Evolutionary conservation across 2,329 filamentous ascomycete species (phyloP).

Genomic region (Davidsoniella australis): DNA sequence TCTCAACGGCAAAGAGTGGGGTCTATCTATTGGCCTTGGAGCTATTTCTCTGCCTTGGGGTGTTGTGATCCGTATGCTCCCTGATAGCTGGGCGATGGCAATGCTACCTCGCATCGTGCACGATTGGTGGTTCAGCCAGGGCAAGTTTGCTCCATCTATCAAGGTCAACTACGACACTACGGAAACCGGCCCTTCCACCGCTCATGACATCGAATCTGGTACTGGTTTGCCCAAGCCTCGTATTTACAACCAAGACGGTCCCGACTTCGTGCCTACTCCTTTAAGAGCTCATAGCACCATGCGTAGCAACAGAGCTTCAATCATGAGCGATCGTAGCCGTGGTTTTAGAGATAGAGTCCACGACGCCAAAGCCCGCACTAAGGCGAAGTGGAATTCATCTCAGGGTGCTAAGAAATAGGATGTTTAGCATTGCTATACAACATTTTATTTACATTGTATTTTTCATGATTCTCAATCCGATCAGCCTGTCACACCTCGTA

Average conservation of each 20-base stretch:
- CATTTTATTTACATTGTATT: neutral
- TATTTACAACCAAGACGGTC: slow-evolving; percentile 2
- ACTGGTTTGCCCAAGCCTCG: neutral
- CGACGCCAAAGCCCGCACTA: slow-evolving; percentile 4
- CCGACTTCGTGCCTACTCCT: slow-evolving; percentile 7
- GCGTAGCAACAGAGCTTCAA: slow-evolving; percentile 11
- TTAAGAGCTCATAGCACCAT: slow-evolving; percentile 9
- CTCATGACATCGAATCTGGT: neutral
- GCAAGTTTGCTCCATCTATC: neutral
- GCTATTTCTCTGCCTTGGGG: slow-evolving; percentile 61
- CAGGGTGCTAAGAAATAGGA: neutral
- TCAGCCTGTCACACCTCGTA: too few relatives aligned
- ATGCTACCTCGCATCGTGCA: slow-evolving; percentile 10
- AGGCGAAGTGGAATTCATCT: neutral
- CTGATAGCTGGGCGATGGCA: slow-evolving; percentile 36
- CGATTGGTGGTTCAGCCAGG: slow-evolving; percentile 5
- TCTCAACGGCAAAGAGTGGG: slow-evolving; percentile 63
- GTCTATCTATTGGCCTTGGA: slow-evolving; percentile 61
- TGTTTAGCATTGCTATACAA: neutral
- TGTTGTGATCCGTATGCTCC: slow-evolving; percentile 53
- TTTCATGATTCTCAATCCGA: too few relatives aligned
- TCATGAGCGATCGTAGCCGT: slow-evolving; percentile 9
- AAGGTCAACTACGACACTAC: neutral
- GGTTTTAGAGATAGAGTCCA: slow-evolving; percentile 5
- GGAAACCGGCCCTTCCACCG: neutral